These are phyloP conservation scores for Boletus patriciae DNA, from an alignment of 768 basidiomycete species.

Conservation along the genomic window DNA sequence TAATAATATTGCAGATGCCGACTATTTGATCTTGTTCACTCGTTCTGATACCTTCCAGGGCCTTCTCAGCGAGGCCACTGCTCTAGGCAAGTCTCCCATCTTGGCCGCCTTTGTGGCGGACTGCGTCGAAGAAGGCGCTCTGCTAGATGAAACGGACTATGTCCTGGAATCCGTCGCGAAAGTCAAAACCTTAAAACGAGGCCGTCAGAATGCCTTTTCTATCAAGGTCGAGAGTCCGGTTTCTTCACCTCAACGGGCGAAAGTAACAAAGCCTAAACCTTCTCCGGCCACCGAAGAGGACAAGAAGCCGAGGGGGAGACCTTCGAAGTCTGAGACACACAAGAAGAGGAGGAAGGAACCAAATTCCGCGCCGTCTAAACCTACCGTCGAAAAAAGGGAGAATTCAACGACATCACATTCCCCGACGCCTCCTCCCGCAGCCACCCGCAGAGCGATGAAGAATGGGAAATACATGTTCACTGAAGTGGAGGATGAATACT, in stretches of 20 bases:
- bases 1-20: conserved; percentile 51
- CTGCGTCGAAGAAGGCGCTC: conserved; percentile 42
- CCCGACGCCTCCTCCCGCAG: conserved; percentile 48
- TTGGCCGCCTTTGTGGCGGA: conserved; percentile 53
- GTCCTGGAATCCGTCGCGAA: conserved; percentile 36
- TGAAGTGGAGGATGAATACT: conserved; percentile 50
- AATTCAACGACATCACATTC: conserved; percentile 25
- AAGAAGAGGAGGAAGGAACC: conserved; percentile 10
- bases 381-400: not conserved
- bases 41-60: conserved; percentile 51
- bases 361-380: not conserved
- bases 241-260: conserved; percentile 1
- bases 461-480: conserved; percentile 47
- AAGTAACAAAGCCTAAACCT: conserved; percentile 3
- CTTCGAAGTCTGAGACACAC: conserved; percentile 3
- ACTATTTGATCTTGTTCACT: conserved; percentile 58
- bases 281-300: conserved; percentile 3
- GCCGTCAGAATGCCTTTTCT: conserved; percentile 20
- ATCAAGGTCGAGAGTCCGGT: conserved; percentile 13
- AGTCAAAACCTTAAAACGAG: conserved; percentile 24
- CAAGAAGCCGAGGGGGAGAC: conserved; percentile 2
- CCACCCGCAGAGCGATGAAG: conserved; percentile 28
- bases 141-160: conserved; percentile 50
- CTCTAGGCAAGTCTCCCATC: conserved; percentile 47
- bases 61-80: conserved; percentile 40